Evolutionary conservation across 805 yeast species (phyloP).

Genomic region (Candida saitoana): DNA sequence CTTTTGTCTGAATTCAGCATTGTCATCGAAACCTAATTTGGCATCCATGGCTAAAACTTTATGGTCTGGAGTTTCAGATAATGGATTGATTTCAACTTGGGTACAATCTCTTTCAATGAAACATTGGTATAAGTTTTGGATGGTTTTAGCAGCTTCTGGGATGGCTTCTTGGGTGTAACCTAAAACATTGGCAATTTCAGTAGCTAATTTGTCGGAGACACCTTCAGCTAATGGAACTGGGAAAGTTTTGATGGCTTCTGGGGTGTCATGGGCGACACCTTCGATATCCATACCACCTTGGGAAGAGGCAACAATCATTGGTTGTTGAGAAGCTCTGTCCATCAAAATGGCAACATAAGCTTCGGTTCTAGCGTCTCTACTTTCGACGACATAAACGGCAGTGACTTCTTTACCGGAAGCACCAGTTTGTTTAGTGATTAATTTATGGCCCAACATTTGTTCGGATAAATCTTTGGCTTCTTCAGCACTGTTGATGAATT

Average conservation of each 20-base stretch:
- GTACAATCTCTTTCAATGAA: conserved; percentile 92
- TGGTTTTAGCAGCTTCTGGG: conserved; percentile 82
- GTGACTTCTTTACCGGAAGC: conserved; percentile 95
- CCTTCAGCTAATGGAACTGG: conserved; percentile 73
- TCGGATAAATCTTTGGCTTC: conserved; percentile 83
- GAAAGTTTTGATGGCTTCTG: conserved; percentile 87
- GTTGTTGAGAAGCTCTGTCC: conserved; percentile 89
- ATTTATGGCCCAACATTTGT: conserved; percentile 87
- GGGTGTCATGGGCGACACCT: conserved; percentile 91
- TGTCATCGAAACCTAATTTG: conserved; percentile 96
- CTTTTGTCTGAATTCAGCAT: conserved; percentile 90
- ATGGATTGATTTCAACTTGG: conserved; percentile 97
- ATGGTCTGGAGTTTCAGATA: conserved; percentile 87
- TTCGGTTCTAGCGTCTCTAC: conserved; percentile 90
- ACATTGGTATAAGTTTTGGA: conserved; percentile 82
- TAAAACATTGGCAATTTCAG: conserved; percentile 69
- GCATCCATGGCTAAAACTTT: conserved; percentile 98
- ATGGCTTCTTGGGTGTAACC: conserved; percentile 78
- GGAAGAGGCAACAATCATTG: conserved; percentile 91
- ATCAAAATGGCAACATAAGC: conserved; percentile 91
- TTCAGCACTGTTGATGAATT: conserved; percentile 77
- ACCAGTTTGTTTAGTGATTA: conserved; percentile 97
- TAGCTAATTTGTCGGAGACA: conserved; percentile 73
- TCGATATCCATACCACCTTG: conserved; percentile 99
- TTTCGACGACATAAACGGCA: conserved; percentile 92